Base-by-base conservation (phyloP, 345 rosid species). In the Lepidium aucheri region DNA sequence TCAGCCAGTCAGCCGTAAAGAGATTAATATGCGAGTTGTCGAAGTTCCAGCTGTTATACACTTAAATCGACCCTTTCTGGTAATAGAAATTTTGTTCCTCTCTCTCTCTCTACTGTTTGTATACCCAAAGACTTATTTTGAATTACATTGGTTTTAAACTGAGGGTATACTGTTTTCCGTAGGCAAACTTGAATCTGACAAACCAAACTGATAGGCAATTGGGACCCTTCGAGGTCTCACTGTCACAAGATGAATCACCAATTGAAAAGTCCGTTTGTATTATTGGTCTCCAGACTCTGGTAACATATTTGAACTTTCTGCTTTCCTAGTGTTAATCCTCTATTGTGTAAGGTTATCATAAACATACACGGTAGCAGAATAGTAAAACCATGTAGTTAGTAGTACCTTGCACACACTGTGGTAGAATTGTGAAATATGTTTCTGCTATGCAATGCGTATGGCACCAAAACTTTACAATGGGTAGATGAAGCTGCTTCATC, bases 231-330 rank as follows among this genome's bases (percentile, higher is more conserved):
- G 93, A 88, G 76, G 83, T 88, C 62, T 80, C 85, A 74, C 51
- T 91, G 69, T 78, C 93, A 4, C 80, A 82, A 75, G 79, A 73
- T 72, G 87, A 80, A 72, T 71, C 81, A 38, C 77, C 34, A 17
- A 83, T 74, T 60, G 91, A 88, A 73, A 86, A 82, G 72, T 78
- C 78, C 57, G 91, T 90, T 74, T 82, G 77, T 77, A 70, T 88
- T 41, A 88, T 81, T 40, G 97, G 99, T 62, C 93, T 88, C 52
- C 96, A 85, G 78, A 82, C 76, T 73, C 73, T 81, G 95, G 99
- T 94, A 86, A 14, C 72, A 32, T 49, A 28, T 63, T 63, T 50
- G 26, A 44, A 36, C 12, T 8, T 30, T 43, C 11, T 16, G 42
- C 10, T 42, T 16, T 5, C 8, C 39, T 43, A 15, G 1, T 47